Evolutionary conservation across 768 basidiomycete genomes (phyloP).

Genomic region (Grammothele lineata): DNA sequence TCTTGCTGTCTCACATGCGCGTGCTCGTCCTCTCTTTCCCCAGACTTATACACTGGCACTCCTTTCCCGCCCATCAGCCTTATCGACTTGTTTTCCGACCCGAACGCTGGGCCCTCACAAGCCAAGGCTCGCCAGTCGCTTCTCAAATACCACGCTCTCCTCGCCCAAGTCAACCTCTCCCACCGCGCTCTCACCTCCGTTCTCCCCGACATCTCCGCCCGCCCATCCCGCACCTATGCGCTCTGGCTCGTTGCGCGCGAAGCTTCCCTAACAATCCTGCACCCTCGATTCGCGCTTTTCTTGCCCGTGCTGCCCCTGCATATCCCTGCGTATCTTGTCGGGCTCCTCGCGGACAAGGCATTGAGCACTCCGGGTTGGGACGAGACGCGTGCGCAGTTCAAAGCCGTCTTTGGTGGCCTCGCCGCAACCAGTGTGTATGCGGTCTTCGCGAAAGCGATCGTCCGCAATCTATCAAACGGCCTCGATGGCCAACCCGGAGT

Average conservation of each 20-base stretch:
- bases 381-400: slow-evolving; percentile 94
- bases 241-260: slow-evolving; percentile 69
- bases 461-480: too few relatives aligned
- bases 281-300: slow-evolving; percentile 82
- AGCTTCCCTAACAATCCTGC: slow-evolving; percentile 62
- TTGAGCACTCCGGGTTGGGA: slow-evolving; percentile 66
- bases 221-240: slow-evolving; percentile 61
- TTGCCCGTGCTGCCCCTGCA: slow-evolving; percentile 78
- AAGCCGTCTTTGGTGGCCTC: slow-evolving; percentile 69
- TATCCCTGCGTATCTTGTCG: slow-evolving; percentile 79
- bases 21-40: neutral
- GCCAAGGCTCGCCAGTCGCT: slow-evolving; percentile 58
- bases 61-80: slow-evolving; percentile 41
- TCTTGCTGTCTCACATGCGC: slow-evolving; percentile 4
- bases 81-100: slow-evolving; percentile 75
- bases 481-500: too few relatives aligned
- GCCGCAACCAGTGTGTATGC: slow-evolving; percentile 14
- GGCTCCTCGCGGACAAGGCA: slow-evolving; percentile 62
- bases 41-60: neutral
- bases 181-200: slow-evolving; percentile 70
- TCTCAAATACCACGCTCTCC: slow-evolving; percentile 81
- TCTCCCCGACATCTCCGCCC: slow-evolving; percentile 68
- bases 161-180: slow-evolving; percentile 75
- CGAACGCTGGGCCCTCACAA: slow-evolving; percentile 53
- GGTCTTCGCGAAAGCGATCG: slow-evolving; percentile 4